Conservation (phyloP, 1,284 basidiomycete genomes). For the Erythrobasidium hasegawianum region DNA sequence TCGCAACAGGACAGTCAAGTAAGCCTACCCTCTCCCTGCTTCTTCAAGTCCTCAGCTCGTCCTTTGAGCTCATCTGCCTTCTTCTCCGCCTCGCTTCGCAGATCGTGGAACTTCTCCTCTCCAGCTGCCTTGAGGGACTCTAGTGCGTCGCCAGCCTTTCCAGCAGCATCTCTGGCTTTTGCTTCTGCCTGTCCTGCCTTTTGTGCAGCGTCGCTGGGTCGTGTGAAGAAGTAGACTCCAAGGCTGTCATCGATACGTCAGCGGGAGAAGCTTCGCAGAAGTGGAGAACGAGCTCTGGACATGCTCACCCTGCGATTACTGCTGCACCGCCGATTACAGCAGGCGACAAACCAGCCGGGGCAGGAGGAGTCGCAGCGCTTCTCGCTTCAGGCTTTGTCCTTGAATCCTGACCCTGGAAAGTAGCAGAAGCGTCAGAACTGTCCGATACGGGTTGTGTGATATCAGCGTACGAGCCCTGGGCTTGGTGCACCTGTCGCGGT, state of each 20-base stretch:
- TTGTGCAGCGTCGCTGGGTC: constrained; percentile 24
- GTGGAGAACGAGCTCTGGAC: not conserved
- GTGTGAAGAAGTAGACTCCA: constrained; percentile 35
- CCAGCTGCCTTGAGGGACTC: constrained; percentile 27
- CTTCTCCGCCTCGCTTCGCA: constrained; percentile 20
- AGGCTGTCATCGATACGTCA: not conserved
- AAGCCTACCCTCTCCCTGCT: constrained; percentile 15
- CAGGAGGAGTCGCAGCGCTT: not conserved
- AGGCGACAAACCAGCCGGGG: constrained; percentile 1
- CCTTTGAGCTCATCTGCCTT: constrained; percentile 26
- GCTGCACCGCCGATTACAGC: constrained; percentile 23
- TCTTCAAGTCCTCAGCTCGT: constrained; percentile 31
- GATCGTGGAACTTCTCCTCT: constrained; percentile 23
- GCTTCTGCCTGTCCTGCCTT: constrained; percentile 22
- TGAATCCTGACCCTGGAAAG: constrained; percentile 2
- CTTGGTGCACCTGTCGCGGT: too few relatives aligned
- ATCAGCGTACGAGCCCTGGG: too few relatives aligned
- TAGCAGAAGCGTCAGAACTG: not conserved
- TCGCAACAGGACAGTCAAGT: not conserved
- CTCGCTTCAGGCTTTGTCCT: constrained; percentile 22
- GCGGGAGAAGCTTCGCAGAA: not conserved
- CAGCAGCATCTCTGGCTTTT: constrained; percentile 21
- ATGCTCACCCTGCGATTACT: constrained; percentile 21
- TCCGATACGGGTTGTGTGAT: too few relatives aligned
- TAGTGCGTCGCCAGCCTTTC: constrained; percentile 26